Conservation (phyloP, 1,139 yeast genomes). For the Kodamaea derodonti region DNA sequence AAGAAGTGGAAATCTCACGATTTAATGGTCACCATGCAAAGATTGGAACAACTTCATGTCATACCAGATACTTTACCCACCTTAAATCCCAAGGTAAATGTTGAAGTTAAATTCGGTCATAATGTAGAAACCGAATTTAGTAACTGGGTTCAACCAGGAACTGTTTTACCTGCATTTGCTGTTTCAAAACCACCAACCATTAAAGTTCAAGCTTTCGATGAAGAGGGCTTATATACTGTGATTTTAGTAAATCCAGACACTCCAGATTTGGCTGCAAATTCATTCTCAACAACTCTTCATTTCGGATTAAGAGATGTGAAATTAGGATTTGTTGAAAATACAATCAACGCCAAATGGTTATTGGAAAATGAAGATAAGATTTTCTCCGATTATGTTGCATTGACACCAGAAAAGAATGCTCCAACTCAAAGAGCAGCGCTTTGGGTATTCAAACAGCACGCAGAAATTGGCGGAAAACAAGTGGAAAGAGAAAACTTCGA, state of each 20-base stretch:
- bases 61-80: slow-evolving; percentile 96
- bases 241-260: slow-evolving; percentile 88
- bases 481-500: slow-evolving; percentile 43
- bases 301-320: slow-evolving; percentile 76
- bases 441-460: slow-evolving; percentile 82
- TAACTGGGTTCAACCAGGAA: slow-evolving; percentile 78
- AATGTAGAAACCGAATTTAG: slow-evolving; percentile 47
- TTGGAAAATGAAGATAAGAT: slow-evolving; percentile 37
- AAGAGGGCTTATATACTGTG: slow-evolving; percentile 60
- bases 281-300: slow-evolving; percentile 68
- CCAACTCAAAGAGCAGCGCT: slow-evolving; percentile 79
- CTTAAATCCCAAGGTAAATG: slow-evolving; percentile 75
- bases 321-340: slow-evolving; percentile 55
- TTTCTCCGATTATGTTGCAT: slow-evolving; percentile 69
- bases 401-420: slow-evolving; percentile 85
- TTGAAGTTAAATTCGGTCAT: slow-evolving; percentile 71
- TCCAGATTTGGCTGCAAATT: slow-evolving; percentile 69
- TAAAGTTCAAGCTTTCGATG: slow-evolving; percentile 65
- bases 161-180: slow-evolving; percentile 64
- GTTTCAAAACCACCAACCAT: slow-evolving; percentile 73
- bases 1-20: slow-evolving; percentile 70
- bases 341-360: slow-evolving; percentile 50
- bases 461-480: slow-evolving; percentile 12
- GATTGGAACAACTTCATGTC: slow-evolving; percentile 78
- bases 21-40: slow-evolving; percentile 75